A percentile compares a stretch with the other conserved stretches of the same genome.
phyloP scores from a whole-genome alignment of 345 rosid genomes.

The Anacardium occidentale region DNA sequence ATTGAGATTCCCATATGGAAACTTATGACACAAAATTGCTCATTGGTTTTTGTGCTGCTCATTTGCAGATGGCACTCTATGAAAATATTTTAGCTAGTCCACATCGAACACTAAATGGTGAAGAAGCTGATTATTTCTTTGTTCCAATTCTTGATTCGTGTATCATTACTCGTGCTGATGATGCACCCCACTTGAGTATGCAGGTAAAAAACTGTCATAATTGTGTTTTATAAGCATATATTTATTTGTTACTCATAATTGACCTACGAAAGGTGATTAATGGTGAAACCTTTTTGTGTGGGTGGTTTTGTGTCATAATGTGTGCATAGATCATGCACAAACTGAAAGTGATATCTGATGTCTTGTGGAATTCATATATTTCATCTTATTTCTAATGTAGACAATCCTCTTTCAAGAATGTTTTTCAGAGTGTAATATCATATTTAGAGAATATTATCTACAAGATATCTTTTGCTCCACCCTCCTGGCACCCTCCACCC shows the following conservation, averaged over 20 bases:
- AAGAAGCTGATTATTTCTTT: conserved; percentile 94
- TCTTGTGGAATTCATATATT: background rate
- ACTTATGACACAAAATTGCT: conserved; percentile 16
- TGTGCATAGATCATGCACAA: background rate
- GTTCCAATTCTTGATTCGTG: conserved; percentile 98
- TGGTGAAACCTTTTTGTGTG: background rate
- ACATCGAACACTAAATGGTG: conserved; percentile 83
- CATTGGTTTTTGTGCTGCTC: conserved; percentile 6
- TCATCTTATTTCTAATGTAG: background rate
- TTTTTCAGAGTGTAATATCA: background rate
- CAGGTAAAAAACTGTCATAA: conserved; percentile 40
- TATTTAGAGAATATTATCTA: background rate
- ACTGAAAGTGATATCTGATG: background rate
- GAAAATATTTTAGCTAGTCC: conserved; percentile 85
- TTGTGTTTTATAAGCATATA: background rate
- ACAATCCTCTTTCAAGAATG: background rate
- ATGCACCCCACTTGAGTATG: conserved; percentile 83
- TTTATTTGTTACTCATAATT: background rate
- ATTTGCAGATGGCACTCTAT: conserved; percentile 81
- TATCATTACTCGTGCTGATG: conserved; percentile 88
- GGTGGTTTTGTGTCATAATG: background rate
- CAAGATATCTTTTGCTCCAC: background rate
- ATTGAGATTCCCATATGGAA: conserved; percentile 12
- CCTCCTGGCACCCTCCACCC: no score
- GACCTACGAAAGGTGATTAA: background rate